Conservation (phyloP, 768 basidiomycete genomes). For the Suillus placidus region DNA sequence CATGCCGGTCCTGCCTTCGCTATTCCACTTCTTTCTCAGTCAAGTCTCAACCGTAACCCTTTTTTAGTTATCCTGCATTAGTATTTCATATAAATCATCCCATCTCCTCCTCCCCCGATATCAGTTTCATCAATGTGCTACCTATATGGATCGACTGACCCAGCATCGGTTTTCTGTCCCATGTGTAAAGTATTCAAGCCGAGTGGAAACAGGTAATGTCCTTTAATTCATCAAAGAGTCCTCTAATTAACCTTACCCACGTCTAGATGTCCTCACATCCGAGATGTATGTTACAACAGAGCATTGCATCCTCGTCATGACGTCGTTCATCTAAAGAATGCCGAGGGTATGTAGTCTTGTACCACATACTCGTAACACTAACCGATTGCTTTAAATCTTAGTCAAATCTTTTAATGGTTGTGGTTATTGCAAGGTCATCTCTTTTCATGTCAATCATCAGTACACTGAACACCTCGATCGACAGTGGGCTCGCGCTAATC, state of each 20-base stretch:
- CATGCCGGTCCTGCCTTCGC: conserved; percentile 40
- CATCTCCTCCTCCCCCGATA: conserved; percentile 22
- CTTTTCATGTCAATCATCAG: conserved; percentile 19
- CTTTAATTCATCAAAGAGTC: conserved; percentile 12
- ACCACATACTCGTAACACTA: conserved; percentile 10
- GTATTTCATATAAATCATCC: conserved; percentile 31
- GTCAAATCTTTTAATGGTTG: conserved; percentile 85
- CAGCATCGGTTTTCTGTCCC: conserved; percentile 68
- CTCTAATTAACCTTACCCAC: conserved; percentile 22
- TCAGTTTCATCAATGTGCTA: conserved; percentile 64
- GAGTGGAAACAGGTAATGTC: conserved; percentile 53
- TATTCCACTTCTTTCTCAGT: conserved; percentile 36
- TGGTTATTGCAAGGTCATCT: conserved; percentile 84
- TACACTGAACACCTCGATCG: conserved; percentile 27
- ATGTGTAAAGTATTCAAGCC: conserved; percentile 85
- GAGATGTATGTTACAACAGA: conserved; percentile 77
- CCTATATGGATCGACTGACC: conserved; percentile 67
- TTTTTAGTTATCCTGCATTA: conserved; percentile 31
- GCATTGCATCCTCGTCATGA: conserved; percentile 74
- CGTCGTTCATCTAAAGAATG: conserved; percentile 80
- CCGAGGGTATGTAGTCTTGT: conserved; percentile 64
- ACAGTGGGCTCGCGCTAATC: conserved; percentile 73
- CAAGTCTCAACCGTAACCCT: conserved; percentile 44
- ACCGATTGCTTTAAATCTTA: conserved; percentile 34
- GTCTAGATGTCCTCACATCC: conserved; percentile 73